These are phyloP conservation scores for Stygiomarasmius scandens DNA, from an alignment of 1,284 basidiomycete genomes.

Conservation along the genomic window DNA sequence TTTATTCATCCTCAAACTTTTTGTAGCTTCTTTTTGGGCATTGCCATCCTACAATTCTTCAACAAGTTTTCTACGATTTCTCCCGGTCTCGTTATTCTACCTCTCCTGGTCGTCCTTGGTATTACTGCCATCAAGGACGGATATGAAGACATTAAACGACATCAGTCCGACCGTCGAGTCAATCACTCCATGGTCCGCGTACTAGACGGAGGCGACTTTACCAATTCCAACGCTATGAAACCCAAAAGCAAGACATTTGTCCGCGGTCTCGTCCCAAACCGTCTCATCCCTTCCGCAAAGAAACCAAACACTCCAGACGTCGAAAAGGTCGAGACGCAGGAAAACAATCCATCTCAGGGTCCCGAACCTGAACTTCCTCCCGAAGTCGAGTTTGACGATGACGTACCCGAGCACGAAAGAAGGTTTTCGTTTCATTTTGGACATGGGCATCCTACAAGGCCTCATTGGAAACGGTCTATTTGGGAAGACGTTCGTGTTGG, in stretches of 20 bases:
- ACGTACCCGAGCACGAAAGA: slow-evolving; percentile 1
- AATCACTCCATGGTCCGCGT: slow-evolving; percentile 80
- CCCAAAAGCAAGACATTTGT: slow-evolving; percentile 81
- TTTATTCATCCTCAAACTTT: slow-evolving; percentile 9
- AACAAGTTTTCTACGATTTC: slow-evolving; percentile 92
- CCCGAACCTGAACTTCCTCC: slow-evolving; percentile 24
- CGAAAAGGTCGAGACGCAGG: slow-evolving; percentile 8
- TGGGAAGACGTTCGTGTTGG: slow-evolving; percentile 98
- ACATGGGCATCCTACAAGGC: slow-evolving; percentile 19
- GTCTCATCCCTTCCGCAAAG: slow-evolving; percentile 23
- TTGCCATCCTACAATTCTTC: slow-evolving; percentile 95
- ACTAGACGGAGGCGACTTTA: slow-evolving; percentile 68
- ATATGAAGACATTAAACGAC: slow-evolving; percentile 97
- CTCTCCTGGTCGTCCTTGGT: slow-evolving; percentile 83
- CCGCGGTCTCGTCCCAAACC: slow-evolving; percentile 57
- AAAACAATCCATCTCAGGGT: background rate
- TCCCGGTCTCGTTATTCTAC: slow-evolving; percentile 90
- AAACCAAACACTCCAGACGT: slow-evolving; percentile 1
- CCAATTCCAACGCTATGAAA: slow-evolving; percentile 74
- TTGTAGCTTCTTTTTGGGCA: slow-evolving; percentile 75
- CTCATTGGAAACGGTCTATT: slow-evolving; percentile 76
- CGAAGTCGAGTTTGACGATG: slow-evolving; percentile 47
- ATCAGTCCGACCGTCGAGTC: slow-evolving; percentile 89
- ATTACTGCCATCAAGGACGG: slow-evolving; percentile 95
- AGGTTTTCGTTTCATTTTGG: slow-evolving; percentile 8